phyloP scores from a whole-genome alignment of 768 basidiomycete species.

The Boletus vinaceobasis region DNA sequence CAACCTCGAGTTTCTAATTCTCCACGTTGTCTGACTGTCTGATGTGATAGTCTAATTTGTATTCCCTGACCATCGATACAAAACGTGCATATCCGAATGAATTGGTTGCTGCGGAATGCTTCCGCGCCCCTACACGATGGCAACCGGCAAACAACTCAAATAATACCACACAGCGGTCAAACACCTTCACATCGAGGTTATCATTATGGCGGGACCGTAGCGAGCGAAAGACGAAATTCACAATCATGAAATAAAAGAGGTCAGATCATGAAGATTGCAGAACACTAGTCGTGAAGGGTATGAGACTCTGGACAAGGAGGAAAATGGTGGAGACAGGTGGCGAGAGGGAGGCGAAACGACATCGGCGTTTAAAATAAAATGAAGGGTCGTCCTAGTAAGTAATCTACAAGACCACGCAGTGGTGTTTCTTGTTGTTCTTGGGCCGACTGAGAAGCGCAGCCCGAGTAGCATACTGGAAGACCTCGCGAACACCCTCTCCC shows the following conservation, averaged over 20 bases:
- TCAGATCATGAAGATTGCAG: slow-evolving; percentile 39
- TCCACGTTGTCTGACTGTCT: neutral
- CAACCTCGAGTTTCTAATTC: neutral
- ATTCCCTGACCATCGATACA: neutral
- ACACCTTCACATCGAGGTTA: neutral
- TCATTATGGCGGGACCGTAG: neutral
- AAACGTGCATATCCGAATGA: neutral
- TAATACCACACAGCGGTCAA: slow-evolving; percentile 1
- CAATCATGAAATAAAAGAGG: slow-evolving; percentile 19
- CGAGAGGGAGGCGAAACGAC: slow-evolving; percentile 17
- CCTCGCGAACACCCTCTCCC: slow-evolving; percentile 95
- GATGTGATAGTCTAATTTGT: neutral
- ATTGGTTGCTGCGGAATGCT: slow-evolving; percentile 12
- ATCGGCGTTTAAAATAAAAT: slow-evolving; percentile 22
- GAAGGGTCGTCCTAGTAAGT: slow-evolving; percentile 18
- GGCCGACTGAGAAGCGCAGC: slow-evolving; percentile 74
- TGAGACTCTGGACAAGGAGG: slow-evolving; percentile 28
- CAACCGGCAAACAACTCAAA: slow-evolving; percentile 16
- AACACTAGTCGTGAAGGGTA: slow-evolving; percentile 39
- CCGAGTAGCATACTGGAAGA: slow-evolving; percentile 97
- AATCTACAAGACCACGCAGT: slow-evolving; percentile 46
- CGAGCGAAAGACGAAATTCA: slow-evolving; percentile 9
- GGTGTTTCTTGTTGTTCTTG: slow-evolving; percentile 40
- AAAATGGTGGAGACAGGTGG: slow-evolving; percentile 14
- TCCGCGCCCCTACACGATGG: slow-evolving; percentile 8